Evolutionary conservation across 352 stramenopile genomes (phyloP).

Genomic region (Phytopythium chamaehyphon): DNA sequence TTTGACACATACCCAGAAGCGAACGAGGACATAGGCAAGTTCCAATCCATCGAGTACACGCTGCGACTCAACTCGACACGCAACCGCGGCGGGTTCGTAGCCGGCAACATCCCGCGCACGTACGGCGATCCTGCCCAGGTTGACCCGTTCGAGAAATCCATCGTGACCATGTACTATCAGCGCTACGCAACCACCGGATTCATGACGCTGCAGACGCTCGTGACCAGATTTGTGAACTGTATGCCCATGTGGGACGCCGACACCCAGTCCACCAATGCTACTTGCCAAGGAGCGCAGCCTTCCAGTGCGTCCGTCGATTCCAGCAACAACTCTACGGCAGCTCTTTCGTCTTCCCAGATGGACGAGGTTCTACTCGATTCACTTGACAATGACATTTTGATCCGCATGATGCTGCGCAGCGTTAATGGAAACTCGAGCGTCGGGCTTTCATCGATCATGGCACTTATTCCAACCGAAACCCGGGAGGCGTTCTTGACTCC

Average conservation of each 20-base stretch:
- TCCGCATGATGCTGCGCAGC: slow-evolving; percentile 26
- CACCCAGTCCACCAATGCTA: slow-evolving; percentile 32
- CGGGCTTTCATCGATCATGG: slow-evolving; percentile 9
- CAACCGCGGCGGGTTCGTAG: slow-evolving; percentile 13
- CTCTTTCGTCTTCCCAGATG: slow-evolving; percentile 10
- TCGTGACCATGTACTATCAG: slow-evolving; percentile 31
- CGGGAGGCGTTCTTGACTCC: slow-evolving; percentile 21
- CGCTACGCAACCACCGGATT: slow-evolving; percentile 46
- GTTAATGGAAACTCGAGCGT: slow-evolving; percentile 8
- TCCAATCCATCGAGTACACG: slow-evolving; percentile 53
- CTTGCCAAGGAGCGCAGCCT: slow-evolving; percentile 36
- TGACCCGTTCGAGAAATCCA: slow-evolving; percentile 15
- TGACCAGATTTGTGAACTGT: slow-evolving; percentile 55
- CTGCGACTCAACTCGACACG: slow-evolving; percentile 55
- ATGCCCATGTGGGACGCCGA: slow-evolving; percentile 43
- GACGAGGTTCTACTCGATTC: slow-evolving; percentile 29
- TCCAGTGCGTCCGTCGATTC: slow-evolving; percentile 9
- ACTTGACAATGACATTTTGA: slow-evolving; percentile 35
- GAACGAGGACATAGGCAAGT: slow-evolving; percentile 24
- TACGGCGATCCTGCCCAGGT: slow-evolving; percentile 18
- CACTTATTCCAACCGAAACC: slow-evolving; percentile 12
- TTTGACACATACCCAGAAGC: slow-evolving; percentile 37
- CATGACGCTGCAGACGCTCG: slow-evolving; percentile 60
- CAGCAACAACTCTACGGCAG: slow-evolving; percentile 5
- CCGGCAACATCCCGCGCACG: slow-evolving; percentile 19